Evolutionary conservation across 306 rosid species (phyloP), one percentile per base, ranked within the genome.

Genomic region (Betula pendula): DNA sequence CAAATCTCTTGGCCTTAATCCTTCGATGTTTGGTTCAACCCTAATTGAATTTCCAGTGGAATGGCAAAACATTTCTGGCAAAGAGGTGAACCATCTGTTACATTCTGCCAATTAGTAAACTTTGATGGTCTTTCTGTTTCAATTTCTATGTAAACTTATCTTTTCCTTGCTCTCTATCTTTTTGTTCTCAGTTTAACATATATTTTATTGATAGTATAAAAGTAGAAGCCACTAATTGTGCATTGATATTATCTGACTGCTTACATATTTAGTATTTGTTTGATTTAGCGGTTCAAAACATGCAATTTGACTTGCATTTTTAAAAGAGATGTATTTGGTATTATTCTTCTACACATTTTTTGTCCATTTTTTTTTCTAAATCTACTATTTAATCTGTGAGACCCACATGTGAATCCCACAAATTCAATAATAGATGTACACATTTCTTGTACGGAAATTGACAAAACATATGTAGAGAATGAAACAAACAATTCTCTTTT

Each of bases 81-180:
- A 60, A 47, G 29, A 51, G 77, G 80, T 84, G 25, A 24, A 0
- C 12, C 35, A 15, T 60, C 17, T 60, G 25, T 59, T 27, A 20
- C 13, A 14, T n/a, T 53, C 60, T 22, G n/a, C 10, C 52, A 8
- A 52, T 52, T 52, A n/a, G 3, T 8, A 7, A 20, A 17, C 7
- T n/a, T 53, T n/a, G 27, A 20, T 53, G 19, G 5, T 25, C 1
- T 59, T 15, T 13, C 16, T 3, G 49, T 16, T 48, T 11, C 24
- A 20, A 22, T 55, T 4, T 33, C n/a, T 69, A 8, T 27, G 0
- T 11, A 9, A 50, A 20, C 16, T 31, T 25, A 0, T 22, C 7
- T n/a, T 59, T 73, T 43, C 62, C 62, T 55, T n/a, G n/a, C n/a
- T n/a, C n/a, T n/a, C n/a, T n/a, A n/a, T n/a, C n/a, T n/a, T n/a